Evolutionary conservation across 306 rosid species (phyloP), one percentile per base, ranked within the genome.

Genomic region (Quercus engelmannii): DNA sequence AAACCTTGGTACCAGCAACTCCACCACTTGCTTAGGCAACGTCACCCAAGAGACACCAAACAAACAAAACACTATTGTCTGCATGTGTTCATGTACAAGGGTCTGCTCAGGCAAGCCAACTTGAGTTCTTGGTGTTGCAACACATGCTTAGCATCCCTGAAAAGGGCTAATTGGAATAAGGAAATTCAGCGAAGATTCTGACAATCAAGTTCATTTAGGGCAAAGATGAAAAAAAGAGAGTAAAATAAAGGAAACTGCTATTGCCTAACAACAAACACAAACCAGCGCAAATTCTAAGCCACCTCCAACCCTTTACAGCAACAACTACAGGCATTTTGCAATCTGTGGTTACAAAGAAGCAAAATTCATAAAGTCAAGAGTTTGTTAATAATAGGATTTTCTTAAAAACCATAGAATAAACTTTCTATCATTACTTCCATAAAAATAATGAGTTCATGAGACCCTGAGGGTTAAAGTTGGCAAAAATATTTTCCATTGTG

Each of bases 251-350:
- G 7, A 55, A n/a, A 54, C 26, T 49, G 23, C 28, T 23, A 41
- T 33, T 63, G 68, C 82, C 75, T 57, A 43, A 74, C 55, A 23
- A 30, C 23, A 81, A 78, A 69, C 62, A 88, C 98, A 81, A 79
- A 95, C 99, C 97, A 95, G 55, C 68, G 99, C 97, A 80, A 95
- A 76, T 78, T 95, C 99, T 81, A 95, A 87, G 79, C 98, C 99
- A 81, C 99, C 99, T 81, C 99, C 99, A 20, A 95, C 98, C 98
- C 83, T 89, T 86, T 1, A 95, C 80, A 28, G 97, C 97, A 51
- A 98, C 99, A 82, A 95, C 99, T 69, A 91, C 82, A 62, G 99
- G 99, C 86, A 89, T 95, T 83, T 88, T 91, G 8, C 89, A 94
- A 87, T 91, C 99, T 93, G 89, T 56, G 25, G 73, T 80, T 52